Evolutionary conservation across 371 early-diverging fungal species (phyloP).

Genomic region (Funneliformis caledonium): DNA sequence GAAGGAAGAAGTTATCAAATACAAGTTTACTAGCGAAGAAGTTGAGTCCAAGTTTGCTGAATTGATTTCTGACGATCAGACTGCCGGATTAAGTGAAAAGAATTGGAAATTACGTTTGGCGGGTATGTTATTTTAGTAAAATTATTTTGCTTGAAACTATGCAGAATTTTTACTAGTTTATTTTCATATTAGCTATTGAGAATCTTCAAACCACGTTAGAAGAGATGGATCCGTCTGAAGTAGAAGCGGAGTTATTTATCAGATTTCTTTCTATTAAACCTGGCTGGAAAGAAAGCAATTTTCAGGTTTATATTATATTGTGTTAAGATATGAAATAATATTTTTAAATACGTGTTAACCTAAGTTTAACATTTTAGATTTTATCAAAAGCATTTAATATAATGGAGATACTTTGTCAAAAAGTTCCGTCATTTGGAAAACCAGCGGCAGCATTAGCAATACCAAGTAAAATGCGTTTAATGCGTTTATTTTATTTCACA

Average conservation of each 20-base stretch:
- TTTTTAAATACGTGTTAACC: not conserved
- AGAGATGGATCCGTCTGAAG: conserved; percentile 47
- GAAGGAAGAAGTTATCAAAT: conserved; percentile 70
- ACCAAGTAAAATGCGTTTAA: conserved; percentile 50
- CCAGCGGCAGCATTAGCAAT: conserved; percentile 78
- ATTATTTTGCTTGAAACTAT: not conserved
- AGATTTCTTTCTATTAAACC: conserved; percentile 81
- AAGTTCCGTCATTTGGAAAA: conserved; percentile 67
- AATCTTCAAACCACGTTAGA: conserved; percentile 55
- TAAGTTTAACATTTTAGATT: conserved; percentile 43
- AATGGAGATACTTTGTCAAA: conserved; percentile 68
- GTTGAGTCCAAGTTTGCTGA: conserved; percentile 70
- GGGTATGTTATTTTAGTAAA: conserved; percentile 43
- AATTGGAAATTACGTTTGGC: conserved; percentile 90
- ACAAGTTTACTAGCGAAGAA: conserved; percentile 69
- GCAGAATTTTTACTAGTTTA: not conserved
- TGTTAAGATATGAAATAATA: not conserved
- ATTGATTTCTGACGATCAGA: conserved; percentile 60
- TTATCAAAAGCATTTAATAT: conserved; percentile 67
- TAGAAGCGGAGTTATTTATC: conserved; percentile 86
- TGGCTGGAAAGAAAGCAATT: conserved; percentile 96
- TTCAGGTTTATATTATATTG: conserved; percentile 69
- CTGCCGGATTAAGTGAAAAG: conserved; percentile 67
- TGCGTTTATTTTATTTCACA: not conserved
- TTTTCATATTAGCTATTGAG: conserved; percentile 65